Evolutionary conservation across 208 protist genomes (phyloP).

Genomic region (Leishmania turanica): DNA sequence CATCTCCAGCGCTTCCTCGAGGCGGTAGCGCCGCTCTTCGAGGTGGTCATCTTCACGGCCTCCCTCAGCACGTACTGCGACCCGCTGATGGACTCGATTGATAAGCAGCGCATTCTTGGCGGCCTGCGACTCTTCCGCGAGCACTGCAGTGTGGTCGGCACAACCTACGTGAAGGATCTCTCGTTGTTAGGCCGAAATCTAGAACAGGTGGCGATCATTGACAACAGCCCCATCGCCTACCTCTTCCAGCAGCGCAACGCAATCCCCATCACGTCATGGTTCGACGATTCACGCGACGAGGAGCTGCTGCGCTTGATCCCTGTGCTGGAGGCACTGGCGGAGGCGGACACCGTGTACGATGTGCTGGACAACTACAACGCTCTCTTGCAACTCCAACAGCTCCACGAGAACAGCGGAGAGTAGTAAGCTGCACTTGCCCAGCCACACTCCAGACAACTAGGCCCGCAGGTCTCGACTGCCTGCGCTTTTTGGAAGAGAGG

Average conservation of each 20-base stretch:
- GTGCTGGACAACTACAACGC: constrained; percentile 88
- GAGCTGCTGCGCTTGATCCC: constrained; percentile 78
- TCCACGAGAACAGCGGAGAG: constrained; percentile 20
- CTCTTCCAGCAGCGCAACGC: constrained; percentile 91
- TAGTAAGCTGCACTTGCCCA: neutral
- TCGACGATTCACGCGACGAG: constrained; percentile 75
- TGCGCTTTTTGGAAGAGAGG: neutral
- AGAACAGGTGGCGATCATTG: constrained; percentile 77
- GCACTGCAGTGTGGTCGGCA: constrained; percentile 83
- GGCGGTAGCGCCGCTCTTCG: constrained; percentile 71
- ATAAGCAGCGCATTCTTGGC: constrained; percentile 61
- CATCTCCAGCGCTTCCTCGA: constrained; percentile 82
- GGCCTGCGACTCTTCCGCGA: constrained; percentile 76
- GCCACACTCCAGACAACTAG: neutral
- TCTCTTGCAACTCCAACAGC: constrained; percentile 65
- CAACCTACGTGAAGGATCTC: constrained; percentile 89
- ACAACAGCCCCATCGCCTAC: constrained; percentile 93
- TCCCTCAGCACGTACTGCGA: constrained; percentile 85
- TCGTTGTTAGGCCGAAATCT: constrained; percentile 84
- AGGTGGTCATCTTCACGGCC: constrained; percentile 91
- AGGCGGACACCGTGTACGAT: constrained; percentile 73
- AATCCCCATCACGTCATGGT: constrained; percentile 90
- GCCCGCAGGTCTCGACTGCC: neutral
- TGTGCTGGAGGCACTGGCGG: constrained; percentile 71
- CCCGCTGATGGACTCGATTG: constrained; percentile 78